Conservation (phyloP, 495 filamentous ascomycete genomes). For the Aspergillus homomorphus region DNA sequence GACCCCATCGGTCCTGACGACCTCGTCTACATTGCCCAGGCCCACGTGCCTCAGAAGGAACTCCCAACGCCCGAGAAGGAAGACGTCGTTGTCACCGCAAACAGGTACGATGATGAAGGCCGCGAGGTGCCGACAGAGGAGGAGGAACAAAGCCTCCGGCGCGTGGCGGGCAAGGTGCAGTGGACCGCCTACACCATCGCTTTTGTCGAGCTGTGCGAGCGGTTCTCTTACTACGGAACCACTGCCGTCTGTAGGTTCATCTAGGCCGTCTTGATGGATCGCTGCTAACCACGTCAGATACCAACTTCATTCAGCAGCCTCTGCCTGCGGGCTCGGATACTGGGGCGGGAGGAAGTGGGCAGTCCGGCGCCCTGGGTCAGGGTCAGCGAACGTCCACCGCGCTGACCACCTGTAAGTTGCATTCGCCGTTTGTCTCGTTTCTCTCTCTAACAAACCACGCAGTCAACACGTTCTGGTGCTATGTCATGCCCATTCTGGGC, state of each 20-base stretch:
- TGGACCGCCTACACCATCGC: conserved; percentile 65
- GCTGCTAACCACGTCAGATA: conserved; percentile 27
- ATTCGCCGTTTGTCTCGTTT: neutral
- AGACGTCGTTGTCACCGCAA: neutral
- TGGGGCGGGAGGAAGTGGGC: conserved; percentile 56
- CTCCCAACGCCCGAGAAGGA: conserved; percentile 1
- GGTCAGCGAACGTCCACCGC: conserved; percentile 64
- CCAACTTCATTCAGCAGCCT: conserved; percentile 67
- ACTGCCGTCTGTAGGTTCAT: conserved; percentile 60
- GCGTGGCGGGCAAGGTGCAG: conserved; percentile 63
- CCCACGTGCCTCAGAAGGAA: conserved; percentile 3
- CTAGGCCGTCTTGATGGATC: neutral
- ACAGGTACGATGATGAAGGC: neutral
- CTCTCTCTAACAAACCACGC: neutral
- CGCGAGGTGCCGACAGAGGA: conserved; percentile 52
- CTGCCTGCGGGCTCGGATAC: conserved; percentile 59
- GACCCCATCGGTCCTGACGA: conserved; percentile 10
- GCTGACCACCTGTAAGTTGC: conserved; percentile 47
- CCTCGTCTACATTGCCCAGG: conserved; percentile 12
- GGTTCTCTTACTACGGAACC: conserved; percentile 76
- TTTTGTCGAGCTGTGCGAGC: conserved; percentile 72
- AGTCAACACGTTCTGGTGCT: conserved; percentile 73
- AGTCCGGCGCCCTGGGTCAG: conserved; percentile 60
- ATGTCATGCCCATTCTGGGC: conserved; percentile 64
- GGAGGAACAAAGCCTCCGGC: conserved; percentile 57